A percentile compares a stretch with the other conserved stretches of the same genome.
Conservation (phyloP, 345 rosid species). For the Populus alba region DNA sequence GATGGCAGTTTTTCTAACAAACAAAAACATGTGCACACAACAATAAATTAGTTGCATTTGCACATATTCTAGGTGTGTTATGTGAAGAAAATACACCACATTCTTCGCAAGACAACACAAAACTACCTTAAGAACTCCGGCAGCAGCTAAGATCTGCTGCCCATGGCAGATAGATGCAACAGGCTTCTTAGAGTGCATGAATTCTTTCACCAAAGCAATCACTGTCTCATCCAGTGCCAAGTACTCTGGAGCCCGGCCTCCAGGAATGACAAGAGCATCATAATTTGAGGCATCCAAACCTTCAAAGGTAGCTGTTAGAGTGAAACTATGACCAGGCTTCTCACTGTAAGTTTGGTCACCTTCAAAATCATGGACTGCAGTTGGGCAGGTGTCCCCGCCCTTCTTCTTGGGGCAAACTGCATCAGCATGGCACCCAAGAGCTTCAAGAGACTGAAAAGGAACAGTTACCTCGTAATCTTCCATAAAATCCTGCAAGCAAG, state of each 20-base stretch:
- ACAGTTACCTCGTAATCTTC: slow-evolving; percentile 86
- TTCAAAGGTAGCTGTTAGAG: slow-evolving; percentile 54
- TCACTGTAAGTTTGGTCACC: slow-evolving; percentile 97
- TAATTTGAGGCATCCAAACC: slow-evolving; percentile 55
- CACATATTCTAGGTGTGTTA: too few relatives aligned
- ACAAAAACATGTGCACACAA: too few relatives aligned
- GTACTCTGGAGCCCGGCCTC: slow-evolving; percentile 90
- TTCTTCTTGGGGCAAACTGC: slow-evolving; percentile 87
- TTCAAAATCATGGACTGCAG: slow-evolving; percentile 93
- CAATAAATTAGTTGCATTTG: too few relatives aligned
- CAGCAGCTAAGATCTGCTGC: slow-evolving; percentile 89
- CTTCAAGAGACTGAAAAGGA: slow-evolving; percentile 88
- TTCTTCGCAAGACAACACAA: too few relatives aligned
- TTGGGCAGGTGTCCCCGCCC: slow-evolving; percentile 69
- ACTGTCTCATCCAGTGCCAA: slow-evolving; percentile 59
- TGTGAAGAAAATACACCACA: too few relatives aligned
- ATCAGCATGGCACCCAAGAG: slow-evolving; percentile 75
- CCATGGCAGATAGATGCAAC: slow-evolving; percentile 94
- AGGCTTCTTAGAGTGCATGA: slow-evolving; percentile 70
- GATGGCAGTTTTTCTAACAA: too few relatives aligned
- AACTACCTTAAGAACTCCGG: slow-evolving; percentile 80
- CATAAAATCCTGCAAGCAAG: slow-evolving; percentile 25
- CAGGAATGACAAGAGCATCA: slow-evolving; percentile 94
- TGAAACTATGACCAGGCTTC: slow-evolving; percentile 81
- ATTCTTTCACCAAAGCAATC: slow-evolving; percentile 55